Conservation (phyloP, 495 filamentous ascomycete species). For the Tuber umbilicatum region DNA sequence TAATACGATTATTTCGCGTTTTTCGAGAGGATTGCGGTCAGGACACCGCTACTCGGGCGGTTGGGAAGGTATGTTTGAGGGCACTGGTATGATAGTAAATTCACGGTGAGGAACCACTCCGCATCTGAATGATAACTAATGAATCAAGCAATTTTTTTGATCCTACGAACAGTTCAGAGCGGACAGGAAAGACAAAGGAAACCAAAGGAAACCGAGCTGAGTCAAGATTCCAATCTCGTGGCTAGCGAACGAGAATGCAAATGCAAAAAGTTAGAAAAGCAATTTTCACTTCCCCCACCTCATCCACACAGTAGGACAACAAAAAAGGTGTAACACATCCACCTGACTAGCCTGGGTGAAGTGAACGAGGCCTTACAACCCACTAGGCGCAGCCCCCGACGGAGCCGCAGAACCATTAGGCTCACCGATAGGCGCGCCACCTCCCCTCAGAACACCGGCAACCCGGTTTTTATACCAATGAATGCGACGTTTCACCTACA, state of each 20-base stretch:
- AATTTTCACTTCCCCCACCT: not conserved
- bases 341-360: not conserved
- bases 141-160: not conserved
- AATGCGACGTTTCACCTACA: too few relatives aligned
- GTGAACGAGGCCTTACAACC: not conserved
- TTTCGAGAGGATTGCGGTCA: too few relatives aligned
- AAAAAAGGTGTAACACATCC: not conserved
- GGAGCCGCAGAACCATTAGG: conserved; percentile 23
- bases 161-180: not conserved
- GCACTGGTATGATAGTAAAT: too few relatives aligned
- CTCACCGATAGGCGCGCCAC: not conserved
- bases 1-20: too few relatives aligned
- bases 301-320: not conserved
- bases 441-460: too few relatives aligned
- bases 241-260: not conserved
- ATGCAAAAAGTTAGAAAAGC: not conserved
- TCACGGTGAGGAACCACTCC: not conserved
- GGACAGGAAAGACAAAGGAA: not conserved
- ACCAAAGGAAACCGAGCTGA: not conserved
- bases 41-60: too few relatives aligned
- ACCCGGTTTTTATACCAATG: too few relatives aligned
- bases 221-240: not conserved
- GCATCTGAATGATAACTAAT: not conserved
- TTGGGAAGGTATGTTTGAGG: too few relatives aligned
- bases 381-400: conserved; percentile 18